Evolutionary conservation across 257 asterid genomes (phyloP).

Genomic region (Agastache rugosa): DNA sequence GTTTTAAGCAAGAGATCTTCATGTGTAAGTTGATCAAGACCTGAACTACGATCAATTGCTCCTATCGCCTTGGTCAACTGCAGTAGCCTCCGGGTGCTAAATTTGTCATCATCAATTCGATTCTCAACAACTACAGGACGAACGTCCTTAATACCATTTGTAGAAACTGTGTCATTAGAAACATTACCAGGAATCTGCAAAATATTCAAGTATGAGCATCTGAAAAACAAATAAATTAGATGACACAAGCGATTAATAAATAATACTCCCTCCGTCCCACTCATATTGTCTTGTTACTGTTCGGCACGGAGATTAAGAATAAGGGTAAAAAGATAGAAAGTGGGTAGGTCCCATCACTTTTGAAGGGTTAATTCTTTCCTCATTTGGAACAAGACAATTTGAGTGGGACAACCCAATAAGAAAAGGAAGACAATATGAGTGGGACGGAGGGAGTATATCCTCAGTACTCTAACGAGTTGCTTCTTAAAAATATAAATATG

Average conservation of each 20-base stretch:
- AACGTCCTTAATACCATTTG: conserved; percentile 44
- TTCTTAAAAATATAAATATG: neutral
- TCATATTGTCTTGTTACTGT: too few species aligned
- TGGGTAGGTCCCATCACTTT: too few species aligned
- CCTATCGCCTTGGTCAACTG: conserved; percentile 54
- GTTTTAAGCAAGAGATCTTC: conserved; percentile 41
- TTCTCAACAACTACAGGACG: conserved; percentile 39
- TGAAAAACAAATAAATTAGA: conserved; percentile 6
- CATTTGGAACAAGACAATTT: too few species aligned
- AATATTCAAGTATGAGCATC: conserved; percentile 26
- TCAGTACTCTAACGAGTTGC: neutral
- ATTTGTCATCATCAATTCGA: conserved; percentile 37
- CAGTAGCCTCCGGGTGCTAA: conserved; percentile 52
- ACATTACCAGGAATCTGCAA: conserved; percentile 61
- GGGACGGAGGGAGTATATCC: too few species aligned
- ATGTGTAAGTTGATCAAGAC: conserved; percentile 51
- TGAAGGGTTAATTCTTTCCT: too few species aligned
- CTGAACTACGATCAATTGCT: conserved; percentile 41
- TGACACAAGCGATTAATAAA: neutral
- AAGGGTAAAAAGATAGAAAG: too few species aligned
- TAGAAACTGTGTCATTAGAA: conserved; percentile 37
- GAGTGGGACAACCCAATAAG: too few species aligned
- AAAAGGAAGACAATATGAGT: too few species aligned
- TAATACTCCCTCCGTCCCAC: too few species aligned
- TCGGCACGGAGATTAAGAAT: too few species aligned